Conservation (phyloP, 2,329 filamentous ascomycete species). For the Verticillium longisporum region DNA sequence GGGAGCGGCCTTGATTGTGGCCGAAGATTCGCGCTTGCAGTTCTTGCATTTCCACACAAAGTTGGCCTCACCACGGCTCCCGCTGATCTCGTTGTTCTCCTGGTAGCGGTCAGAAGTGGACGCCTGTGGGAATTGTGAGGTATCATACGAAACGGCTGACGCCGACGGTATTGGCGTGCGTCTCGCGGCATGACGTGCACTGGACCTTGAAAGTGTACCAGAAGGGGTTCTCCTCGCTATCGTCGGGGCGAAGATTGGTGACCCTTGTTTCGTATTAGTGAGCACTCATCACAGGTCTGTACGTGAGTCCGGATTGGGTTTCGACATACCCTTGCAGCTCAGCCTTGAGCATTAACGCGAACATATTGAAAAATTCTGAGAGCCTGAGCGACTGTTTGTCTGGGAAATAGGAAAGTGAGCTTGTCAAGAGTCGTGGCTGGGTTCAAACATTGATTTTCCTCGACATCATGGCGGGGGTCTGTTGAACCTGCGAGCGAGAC, state of each 20-base stretch:
- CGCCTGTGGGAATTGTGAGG: neutral
- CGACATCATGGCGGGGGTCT: neutral
- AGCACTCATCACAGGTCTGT: neutral
- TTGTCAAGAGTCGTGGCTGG: neutral
- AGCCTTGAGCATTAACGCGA: slow-evolving; percentile 58
- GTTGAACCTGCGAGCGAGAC: neutral
- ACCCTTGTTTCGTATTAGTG: slow-evolving; percentile 51
- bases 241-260: slow-evolving; percentile 78
- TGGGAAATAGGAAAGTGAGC: neutral
- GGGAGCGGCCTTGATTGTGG: slow-evolving; percentile 71
- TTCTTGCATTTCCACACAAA: slow-evolving; percentile 99
- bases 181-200: slow-evolving; percentile 95
- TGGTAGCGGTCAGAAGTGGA: slow-evolving; percentile 24
- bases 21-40: slow-evolving; percentile 89
- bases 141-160: slow-evolving; percentile 77
- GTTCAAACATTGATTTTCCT: neutral
- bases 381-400: neutral
- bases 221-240: slow-evolving; percentile 76
- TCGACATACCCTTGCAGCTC: slow-evolving; percentile 59
- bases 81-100: slow-evolving; percentile 87
- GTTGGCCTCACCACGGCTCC: slow-evolving; percentile 91
- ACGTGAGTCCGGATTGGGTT: neutral
- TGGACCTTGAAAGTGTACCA: slow-evolving; percentile 98
- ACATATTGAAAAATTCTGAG: slow-evolving; percentile 40
- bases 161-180: slow-evolving; percentile 77